phyloP scores from a whole-genome alignment of 2,329 filamentous ascomycete species.

The Intubia oerlemansii region DNA sequence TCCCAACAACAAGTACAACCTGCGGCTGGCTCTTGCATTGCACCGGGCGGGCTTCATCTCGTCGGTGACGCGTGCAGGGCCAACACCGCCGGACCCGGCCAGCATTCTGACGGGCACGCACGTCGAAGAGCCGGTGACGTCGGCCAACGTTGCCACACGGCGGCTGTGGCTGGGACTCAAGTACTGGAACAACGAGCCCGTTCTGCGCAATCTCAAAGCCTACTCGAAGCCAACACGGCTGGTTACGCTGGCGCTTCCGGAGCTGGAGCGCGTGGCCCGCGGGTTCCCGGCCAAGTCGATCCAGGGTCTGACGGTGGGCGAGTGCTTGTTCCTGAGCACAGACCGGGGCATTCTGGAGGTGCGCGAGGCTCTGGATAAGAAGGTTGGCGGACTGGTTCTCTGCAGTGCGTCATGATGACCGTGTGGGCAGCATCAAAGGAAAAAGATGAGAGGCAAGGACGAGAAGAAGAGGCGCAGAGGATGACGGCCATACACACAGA shows the following conservation, averaged over 20 bases:
- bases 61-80: constrained; percentile 51
- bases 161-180: constrained; percentile 79
- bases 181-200: constrained; percentile 69
- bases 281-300: constrained; percentile 49
- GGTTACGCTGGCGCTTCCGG: constrained; percentile 40
- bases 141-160: constrained; percentile 48
- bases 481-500: no score
- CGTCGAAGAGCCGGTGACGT: constrained; percentile 34
- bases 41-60: constrained; percentile 68
- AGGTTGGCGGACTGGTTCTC: constrained; percentile 58
- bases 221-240: constrained; percentile 56
- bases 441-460: no score
- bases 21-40: constrained; percentile 51
- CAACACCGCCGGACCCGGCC: constrained; percentile 27
- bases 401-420: constrained; percentile 26
- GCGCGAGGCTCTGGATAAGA: constrained; percentile 61
- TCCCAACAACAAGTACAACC: constrained; percentile 60
- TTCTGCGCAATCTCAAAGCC: constrained; percentile 43
- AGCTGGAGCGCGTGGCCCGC: constrained; percentile 43
- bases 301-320: constrained; percentile 56
- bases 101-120: constrained; percentile 16
- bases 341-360: constrained; percentile 60
- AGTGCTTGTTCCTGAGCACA: constrained; percentile 64
- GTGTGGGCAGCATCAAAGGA: no score
- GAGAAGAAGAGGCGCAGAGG: no score